Evolutionary conservation across 2,329 filamentous ascomycete genomes (phyloP), one percentile per base, ranked within the genome.

Genomic region (Talaromyces sp.): DNA sequence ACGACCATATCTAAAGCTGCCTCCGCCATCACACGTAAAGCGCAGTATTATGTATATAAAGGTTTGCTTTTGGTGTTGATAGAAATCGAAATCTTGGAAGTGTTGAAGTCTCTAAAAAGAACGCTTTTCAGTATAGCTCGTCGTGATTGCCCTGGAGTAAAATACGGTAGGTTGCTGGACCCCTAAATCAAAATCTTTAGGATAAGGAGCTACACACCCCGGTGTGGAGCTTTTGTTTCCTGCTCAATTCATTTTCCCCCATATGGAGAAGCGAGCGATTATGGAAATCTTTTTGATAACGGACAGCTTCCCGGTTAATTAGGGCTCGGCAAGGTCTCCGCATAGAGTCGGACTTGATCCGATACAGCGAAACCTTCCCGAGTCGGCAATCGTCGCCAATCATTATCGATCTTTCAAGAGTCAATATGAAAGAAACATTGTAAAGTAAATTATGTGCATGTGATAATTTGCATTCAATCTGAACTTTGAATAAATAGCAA

Each of bases 321-420:
- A 29, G 25, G 38, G 58, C 27, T 34, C 58, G 58, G 58, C 8
- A 60, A 60, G 58, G 58, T 60, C 6, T 31, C 58, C 58, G 58
- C 58, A 34, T 19, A 11, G n/a, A 31, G 7, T 59, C 56, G 56
- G 58, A 47, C 17, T 31, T 29, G 15, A 8, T 38, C 58, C 40
- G 58, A 60, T 47, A 27, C 4, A 6, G 58, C 17, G 34, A 59
- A 27, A n/a, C 25, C 13, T 45, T 25, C 58, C 58, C n/a, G 19
- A 59, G 10, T 22, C 11, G 58, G 58, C 6, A 45, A 29, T 58
- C 15, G n/a, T 22, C 19, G 43, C 19, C 45, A 40, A 36, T 40
- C 19, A 40, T 27, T 27, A 15, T 58, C 15, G 34, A 40, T 5
- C 22, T 13, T 27, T 27, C 5, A 17, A 8, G 11, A 27, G 13